phyloP scores from a whole-genome alignment of 352 stramenopile genomes.

The Ochromonadaceae sp. region DNA sequence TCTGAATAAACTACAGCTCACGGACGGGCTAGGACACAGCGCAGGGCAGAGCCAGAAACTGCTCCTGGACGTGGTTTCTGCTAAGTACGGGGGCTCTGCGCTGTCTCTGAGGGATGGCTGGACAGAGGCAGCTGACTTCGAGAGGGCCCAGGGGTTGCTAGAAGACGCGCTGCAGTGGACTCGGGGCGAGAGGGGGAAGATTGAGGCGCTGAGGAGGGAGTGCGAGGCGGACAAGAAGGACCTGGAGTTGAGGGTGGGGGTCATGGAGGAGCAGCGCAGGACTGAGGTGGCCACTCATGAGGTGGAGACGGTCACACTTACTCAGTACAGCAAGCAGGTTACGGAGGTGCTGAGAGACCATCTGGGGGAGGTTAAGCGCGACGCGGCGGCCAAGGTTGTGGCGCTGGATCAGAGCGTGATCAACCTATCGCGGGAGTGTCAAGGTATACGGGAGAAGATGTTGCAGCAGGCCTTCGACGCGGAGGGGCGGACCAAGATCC shows the following conservation, averaged over 20 bases:
- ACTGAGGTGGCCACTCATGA: too few relatives aligned
- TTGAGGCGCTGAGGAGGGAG: too few relatives aligned
- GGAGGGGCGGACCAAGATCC: not conserved
- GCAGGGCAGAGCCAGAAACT: not conserved
- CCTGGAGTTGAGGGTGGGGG: too few relatives aligned
- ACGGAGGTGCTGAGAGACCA: too few relatives aligned
- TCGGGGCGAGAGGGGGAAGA: not conserved
- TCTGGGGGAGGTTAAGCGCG: too few relatives aligned
- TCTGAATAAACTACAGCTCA: not conserved
- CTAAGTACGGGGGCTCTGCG: not conserved
- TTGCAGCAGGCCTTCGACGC: not conserved
- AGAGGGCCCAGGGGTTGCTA: not conserved
- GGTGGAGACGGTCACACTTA: too few relatives aligned
- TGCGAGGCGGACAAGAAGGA: too few relatives aligned
- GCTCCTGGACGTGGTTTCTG: not conserved
- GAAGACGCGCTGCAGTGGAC: too few relatives aligned
- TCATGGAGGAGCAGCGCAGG: too few relatives aligned
- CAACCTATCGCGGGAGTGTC: conserved; percentile 10
- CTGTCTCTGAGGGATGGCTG: not conserved
- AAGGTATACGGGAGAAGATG: conserved; percentile 11
- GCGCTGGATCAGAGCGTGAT: not conserved
- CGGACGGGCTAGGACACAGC: not conserved
- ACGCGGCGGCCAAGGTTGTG: not conserved
- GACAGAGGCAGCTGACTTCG: not conserved
- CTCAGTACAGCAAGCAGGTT: too few relatives aligned